Conservation (phyloP, 2,329 filamentous ascomycete species). For the Colletotrichum tamarilloi region DNA sequence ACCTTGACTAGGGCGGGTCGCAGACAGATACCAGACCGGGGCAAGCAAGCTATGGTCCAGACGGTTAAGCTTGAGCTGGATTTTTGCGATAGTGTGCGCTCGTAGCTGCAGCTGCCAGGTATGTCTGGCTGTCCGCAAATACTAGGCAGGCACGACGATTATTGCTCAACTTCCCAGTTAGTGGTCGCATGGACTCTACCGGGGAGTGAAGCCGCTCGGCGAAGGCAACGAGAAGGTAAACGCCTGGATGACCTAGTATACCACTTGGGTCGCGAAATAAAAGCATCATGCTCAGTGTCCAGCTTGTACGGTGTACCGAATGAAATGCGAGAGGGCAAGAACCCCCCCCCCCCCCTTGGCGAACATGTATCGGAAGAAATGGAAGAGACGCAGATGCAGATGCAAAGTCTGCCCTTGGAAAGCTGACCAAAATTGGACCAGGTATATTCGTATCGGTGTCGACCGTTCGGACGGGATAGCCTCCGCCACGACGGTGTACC, state of each 20-base stretch:
- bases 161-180: background rate
- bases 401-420: constrained; percentile 5
- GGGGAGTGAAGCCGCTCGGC: background rate
- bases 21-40: constrained; percentile 12
- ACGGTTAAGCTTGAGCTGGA: background rate
- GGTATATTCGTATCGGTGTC: background rate
- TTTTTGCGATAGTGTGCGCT: background rate
- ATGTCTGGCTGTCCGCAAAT: background rate
- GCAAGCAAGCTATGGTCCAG: constrained; percentile 2
- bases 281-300: background rate
- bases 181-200: constrained; percentile 7
- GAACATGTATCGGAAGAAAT: background rate
- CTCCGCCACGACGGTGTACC: background rate
- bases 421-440: background rate
- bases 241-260: background rate
- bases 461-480: background rate
- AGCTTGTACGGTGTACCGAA: background rate
- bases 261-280: background rate
- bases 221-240: background rate
- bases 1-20: constrained; percentile 15
- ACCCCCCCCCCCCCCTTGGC: background rate
- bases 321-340: background rate
- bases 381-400: constrained; percentile 21
- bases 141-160: background rate
- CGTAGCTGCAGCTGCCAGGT: constrained; percentile 1